Base-by-base conservation (phyloP, 1,284 basidiomycete genomes). In the Neolentinus lepideus region DNA sequence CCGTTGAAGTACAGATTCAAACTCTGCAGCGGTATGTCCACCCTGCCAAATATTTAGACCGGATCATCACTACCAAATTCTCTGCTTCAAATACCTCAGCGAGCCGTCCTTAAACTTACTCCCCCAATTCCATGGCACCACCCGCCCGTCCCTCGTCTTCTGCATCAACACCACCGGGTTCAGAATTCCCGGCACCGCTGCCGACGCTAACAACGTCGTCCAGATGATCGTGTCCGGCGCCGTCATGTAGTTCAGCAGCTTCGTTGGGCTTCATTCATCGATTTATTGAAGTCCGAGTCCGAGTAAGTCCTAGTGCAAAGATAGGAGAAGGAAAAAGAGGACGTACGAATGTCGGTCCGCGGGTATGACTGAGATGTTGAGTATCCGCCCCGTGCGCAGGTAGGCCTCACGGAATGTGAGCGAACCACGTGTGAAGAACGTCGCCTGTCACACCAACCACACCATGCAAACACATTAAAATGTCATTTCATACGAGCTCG, bases 391-490 rank as follows among this genome's bases (percentile, higher is more conserved):
- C 0, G 97, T 99, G 60, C 89, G 80, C 66, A 93, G 75, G 66
- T 96, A 98, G 0, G 96, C 96, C 67, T 99, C 97, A 55, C 85
- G 84, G 75, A 99, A 99, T 0, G 96, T 99, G 80, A 93, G 83
- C 0, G 90, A 94, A 2, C 97, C 97, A 59, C 86, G 80, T 3
- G 94, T 98, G 70, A 98, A 98, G 74, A 93, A 99, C 48, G 84
- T 76, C 2, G 80, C 70, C 79, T 81, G 12, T 31, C 6, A 12
- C 12, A 12, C 12, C 29, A 31, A 31, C 29, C 12, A n/a, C n/a
- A n/a, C n/a, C n/a, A n/a, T n/a, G n/a, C n/a, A n/a, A n/a, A n/a
- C n/a, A n/a, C n/a, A n/a, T n/a, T n/a, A n/a, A n/a, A n/a, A n/a
- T n/a, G n/a, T n/a, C n/a, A n/a, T n/a, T n/a, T n/a, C n/a, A n/a